Base-by-base conservation (phyloP, 139 green algal genomes). In the Chlamydomonas schloesseri region DNA sequence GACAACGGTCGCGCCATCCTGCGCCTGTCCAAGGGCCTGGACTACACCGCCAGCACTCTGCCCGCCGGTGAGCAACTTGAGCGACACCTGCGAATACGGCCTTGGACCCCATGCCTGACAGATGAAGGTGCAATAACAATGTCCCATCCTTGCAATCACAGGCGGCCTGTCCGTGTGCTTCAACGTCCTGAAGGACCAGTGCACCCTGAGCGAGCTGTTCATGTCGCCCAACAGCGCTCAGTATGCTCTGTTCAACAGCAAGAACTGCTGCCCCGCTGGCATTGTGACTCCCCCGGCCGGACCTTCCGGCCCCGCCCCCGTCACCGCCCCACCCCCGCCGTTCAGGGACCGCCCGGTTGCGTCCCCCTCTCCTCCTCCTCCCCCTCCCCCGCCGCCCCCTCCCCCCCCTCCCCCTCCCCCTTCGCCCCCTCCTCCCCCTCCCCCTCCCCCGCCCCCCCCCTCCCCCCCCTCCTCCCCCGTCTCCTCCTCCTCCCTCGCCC, bases 211-310 rank as follows among this genome's bases (percentile, higher is more conserved):
- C n/a, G 28, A 73, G 26, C 29, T 64, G 26, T 73, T 83, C 62
- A 73, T 50, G 62, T 28, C 2, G n/a, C 21, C 33, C 28, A 29
- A 23, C 34, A 68, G 55, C 6, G 73, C 68, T 21, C 58, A 70
- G 57, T 83, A 83, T 21, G 67, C 77, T 15, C 55, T 83, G 55
- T 83, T 83, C 77, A 69, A 83, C 77, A 26, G 37, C 28, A 83
- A 83, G 62, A 60, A 69, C 13, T 83, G 77, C 36, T 83, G 77
- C 77, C 77, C 77, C 17, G 53, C 62, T 20, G 77, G 42, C 28
- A 10, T 31, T 8, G 8, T 8, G 42, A 8, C 42, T 8, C 42
- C 6, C 20, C 26, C n/a, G 62, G 36, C 11, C 62, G 62, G 5
- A 3, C 18, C 15, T 21, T 42, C 75, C n/a, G n/a, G n/a, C n/a